These are phyloP conservation scores for Fusarium circinatum DNA, from an alignment of 2,329 filamentous ascomycete species.

Conservation along the genomic window DNA sequence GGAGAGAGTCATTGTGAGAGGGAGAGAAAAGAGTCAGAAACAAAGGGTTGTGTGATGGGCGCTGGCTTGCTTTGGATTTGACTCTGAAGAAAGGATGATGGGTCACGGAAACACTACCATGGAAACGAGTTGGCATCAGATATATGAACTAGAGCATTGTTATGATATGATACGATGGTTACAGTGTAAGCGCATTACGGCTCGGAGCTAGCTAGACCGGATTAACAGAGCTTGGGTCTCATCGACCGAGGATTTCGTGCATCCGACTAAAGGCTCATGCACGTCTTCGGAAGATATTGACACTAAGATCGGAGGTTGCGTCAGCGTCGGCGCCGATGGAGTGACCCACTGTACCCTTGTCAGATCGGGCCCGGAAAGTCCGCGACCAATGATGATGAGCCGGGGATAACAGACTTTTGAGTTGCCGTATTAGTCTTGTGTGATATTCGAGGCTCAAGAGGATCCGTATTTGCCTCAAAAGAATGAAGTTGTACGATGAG, in stretches of 20 bases:
- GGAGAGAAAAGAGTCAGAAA: not conserved
- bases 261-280: not conserved
- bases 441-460: not conserved
- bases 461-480: not conserved
- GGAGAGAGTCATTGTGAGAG: slow-evolving; percentile 1
- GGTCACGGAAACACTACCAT: not conserved
- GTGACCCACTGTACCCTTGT: not conserved
- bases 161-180: not conserved
- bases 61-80: not conserved
- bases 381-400: not conserved
- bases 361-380: not conserved
- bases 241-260: not conserved
- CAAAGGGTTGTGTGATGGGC: not conserved
- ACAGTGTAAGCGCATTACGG: not conserved
- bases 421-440: not conserved
- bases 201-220: not conserved
- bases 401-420: not conserved
- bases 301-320: not conserved
- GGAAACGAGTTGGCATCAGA: not conserved
- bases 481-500: not conserved
- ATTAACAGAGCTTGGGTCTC: not conserved
- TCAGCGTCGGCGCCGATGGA: not conserved
- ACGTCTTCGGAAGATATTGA: not conserved
- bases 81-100: not conserved
- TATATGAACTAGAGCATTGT: not conserved